A percentile compares a stretch with the other conserved stretches of the same genome.
Conservation (phyloP, 805 yeast genomes). For the Saccharomyces mikatae region DNA sequence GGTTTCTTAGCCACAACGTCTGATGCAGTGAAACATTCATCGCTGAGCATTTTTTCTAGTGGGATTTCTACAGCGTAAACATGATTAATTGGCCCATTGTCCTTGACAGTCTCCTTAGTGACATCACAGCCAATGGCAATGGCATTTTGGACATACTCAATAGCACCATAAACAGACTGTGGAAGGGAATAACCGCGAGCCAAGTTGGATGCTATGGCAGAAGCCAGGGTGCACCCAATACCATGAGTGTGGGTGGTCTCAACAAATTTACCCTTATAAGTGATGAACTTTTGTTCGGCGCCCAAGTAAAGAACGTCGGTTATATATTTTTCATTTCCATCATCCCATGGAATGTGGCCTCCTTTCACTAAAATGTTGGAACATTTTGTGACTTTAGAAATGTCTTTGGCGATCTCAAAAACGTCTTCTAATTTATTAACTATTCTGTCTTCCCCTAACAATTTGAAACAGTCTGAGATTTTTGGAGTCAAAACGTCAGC, state of each 20-base stretch:
- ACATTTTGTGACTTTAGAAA: constrained; percentile 37
- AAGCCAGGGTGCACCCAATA: constrained; percentile 82
- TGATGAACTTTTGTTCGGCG: constrained; percentile 27
- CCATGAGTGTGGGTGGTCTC: constrained; percentile 65
- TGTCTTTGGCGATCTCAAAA: constrained; percentile 32
- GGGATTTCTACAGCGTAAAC: constrained; percentile 33
- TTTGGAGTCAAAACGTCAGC: constrained; percentile 72
- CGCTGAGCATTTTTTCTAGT: constrained; percentile 29
- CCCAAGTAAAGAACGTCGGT: constrained; percentile 49
- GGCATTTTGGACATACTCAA: constrained; percentile 61
- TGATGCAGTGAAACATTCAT: constrained; percentile 26
- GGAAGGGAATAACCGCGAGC: constrained; percentile 45
- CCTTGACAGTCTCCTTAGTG: constrained; percentile 33
- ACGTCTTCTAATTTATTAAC: constrained; percentile 36
- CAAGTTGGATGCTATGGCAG: constrained; percentile 68
- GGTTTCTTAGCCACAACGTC: constrained; percentile 9
- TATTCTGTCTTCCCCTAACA: constrained; percentile 24
- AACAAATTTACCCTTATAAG: constrained; percentile 41
- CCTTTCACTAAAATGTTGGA: constrained; percentile 64
- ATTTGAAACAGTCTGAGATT: constrained; percentile 50
- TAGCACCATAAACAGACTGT: constrained; percentile 47
- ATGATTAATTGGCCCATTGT: constrained; percentile 76
- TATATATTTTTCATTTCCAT: constrained; percentile 29
- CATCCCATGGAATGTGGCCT: constrained; percentile 58
- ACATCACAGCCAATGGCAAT: constrained; percentile 39